A percentile compares a stretch with the other conserved stretches of the same genome.
phyloP scores from a whole-genome alignment of 805 yeast species.

The Kluyveromyces siamensis region DNA sequence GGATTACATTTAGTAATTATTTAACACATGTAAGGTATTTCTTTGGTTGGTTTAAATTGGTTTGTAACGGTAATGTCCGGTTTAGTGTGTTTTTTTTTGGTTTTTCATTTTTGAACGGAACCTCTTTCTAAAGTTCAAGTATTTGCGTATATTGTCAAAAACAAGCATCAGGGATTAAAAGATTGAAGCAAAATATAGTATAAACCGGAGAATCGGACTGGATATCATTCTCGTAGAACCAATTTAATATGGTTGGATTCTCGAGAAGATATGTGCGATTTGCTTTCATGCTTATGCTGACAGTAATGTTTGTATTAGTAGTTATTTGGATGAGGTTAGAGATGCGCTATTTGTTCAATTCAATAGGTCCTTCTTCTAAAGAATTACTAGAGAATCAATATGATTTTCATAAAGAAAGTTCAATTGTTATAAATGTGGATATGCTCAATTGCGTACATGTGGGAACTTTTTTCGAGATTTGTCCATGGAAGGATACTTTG shows the following conservation, averaged over 20 bases:
- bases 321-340: neutral
- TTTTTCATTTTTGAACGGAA: no score
- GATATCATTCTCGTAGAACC: neutral
- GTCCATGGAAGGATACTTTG: neutral
- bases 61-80: no score
- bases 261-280: slow-evolving; percentile 4
- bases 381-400: neutral
- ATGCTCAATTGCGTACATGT: slow-evolving; percentile 13
- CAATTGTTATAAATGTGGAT: slow-evolving; percentile 14
- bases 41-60: no score
- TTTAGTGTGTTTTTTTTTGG: no score
- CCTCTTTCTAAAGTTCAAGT: no score
- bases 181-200: neutral
- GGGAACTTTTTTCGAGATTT: slow-evolving; percentile 8
- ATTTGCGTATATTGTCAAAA: no score
- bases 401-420: neutral
- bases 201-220: neutral
- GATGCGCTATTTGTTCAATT: neutral
- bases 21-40: no score
- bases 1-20: no score
- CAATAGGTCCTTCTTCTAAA: neutral
- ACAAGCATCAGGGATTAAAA: neutral
- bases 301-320: neutral
- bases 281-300: neutral
- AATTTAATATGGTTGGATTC: neutral